Evolutionary conservation across 441 rosid species (phyloP).

Genomic region (Macaranga tanarius): DNA sequence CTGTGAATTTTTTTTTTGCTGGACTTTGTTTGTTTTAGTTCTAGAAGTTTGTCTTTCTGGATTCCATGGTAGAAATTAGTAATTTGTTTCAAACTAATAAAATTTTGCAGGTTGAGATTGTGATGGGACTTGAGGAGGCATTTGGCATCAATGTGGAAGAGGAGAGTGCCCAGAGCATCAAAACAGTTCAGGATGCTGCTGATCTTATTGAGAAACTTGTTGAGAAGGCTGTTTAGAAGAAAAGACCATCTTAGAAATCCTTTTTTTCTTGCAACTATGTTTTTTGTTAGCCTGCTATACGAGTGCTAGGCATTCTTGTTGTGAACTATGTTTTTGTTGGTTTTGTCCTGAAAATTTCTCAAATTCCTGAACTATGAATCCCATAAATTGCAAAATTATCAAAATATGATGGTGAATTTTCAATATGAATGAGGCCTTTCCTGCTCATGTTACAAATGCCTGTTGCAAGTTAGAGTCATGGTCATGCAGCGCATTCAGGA

Average conservation of each 20-base stretch:
- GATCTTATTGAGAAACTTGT: constrained; percentile 67
- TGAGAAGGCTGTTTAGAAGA: constrained; percentile 29
- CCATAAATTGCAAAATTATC: neutral
- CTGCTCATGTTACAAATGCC: neutral
- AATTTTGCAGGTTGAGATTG: constrained; percentile 72
- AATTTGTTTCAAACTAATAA: too few species aligned
- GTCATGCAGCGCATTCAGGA: too few species aligned
- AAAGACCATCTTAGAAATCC: neutral
- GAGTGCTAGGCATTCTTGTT: constrained; percentile 11
- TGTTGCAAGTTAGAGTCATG: too few species aligned
- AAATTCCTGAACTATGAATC: neutral
- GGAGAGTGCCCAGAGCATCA: constrained; percentile 65
- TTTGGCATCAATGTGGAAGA: constrained; percentile 67
- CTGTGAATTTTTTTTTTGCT: too few species aligned
- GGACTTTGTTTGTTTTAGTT: neutral
- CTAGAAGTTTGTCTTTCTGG: neutral
- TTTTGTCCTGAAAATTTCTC: constrained; percentile 7
- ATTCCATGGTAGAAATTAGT: neutral
- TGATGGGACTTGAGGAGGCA: constrained; percentile 82
- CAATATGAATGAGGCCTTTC: too few species aligned
- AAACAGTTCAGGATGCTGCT: constrained; percentile 76
- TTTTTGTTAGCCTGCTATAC: constrained; percentile 17
- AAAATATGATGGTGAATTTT: neutral
- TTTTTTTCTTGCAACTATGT: neutral
- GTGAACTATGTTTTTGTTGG: constrained; percentile 24